Conservation (phyloP, 2,329 filamentous ascomycete species). For the Nigrospora sphaerica region DNA sequence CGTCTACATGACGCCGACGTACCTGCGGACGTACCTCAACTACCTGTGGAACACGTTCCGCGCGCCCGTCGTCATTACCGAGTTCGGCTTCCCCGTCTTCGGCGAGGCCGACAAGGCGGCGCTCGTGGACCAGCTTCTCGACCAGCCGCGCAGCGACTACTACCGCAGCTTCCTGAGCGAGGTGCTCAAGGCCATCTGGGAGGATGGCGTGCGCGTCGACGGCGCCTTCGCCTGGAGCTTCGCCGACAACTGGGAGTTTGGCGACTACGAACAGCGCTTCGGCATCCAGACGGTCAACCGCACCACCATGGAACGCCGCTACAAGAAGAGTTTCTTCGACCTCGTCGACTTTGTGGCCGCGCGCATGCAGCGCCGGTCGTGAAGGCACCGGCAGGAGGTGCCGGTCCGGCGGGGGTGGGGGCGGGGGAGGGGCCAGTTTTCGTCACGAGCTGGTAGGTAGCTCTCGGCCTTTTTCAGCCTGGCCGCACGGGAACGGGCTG, state of each 20-base stretch:
- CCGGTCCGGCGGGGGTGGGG: too few relatives aligned
- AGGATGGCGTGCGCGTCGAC: conserved; percentile 47
- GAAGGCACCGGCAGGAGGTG: too few relatives aligned
- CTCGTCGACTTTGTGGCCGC: conserved; percentile 40
- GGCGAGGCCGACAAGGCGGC: conserved; percentile 32
- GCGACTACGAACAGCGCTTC: conserved; percentile 39
- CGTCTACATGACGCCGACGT: conserved; percentile 51
- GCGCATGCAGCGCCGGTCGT: not conserved
- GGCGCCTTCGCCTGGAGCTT: conserved; percentile 48
- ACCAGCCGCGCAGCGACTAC: conserved; percentile 45
- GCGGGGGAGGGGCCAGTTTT: too few relatives aligned
- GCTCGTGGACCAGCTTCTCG: conserved; percentile 43
- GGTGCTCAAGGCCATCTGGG: conserved; percentile 45
- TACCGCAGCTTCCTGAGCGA: conserved; percentile 48
- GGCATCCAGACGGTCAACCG: conserved; percentile 50
- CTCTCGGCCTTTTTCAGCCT: too few relatives aligned
- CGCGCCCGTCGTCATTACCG: conserved; percentile 38
- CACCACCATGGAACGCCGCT: conserved; percentile 40
- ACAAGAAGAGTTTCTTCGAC: conserved; percentile 54
- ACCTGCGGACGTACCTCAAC: conserved; percentile 46
- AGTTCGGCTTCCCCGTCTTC: conserved; percentile 52
- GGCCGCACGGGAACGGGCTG: too few relatives aligned
- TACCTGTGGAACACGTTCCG: conserved; percentile 55
- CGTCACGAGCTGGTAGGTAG: too few relatives aligned
- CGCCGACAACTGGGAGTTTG: conserved; percentile 50